Base-by-base conservation (phyloP, 116 monocot genomes). In the Posidonia oceanica region DNA sequence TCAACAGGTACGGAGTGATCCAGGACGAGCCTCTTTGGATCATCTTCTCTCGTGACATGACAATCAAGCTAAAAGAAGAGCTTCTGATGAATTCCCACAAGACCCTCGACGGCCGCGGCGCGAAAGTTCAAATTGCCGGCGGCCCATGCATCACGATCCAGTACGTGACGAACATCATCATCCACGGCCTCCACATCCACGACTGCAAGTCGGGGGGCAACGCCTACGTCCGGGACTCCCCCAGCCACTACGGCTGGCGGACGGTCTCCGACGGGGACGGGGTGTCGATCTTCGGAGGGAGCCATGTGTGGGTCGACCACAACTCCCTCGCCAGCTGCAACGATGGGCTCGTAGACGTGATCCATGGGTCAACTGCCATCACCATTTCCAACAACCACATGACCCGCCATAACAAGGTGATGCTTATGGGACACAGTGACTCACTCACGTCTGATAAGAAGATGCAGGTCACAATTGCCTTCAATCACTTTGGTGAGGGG, bases 401-500 rank as follows among this genome's bases (percentile, higher is more conserved):
- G 68, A 72, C 72, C 14, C 76, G 77, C 57, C 87, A 87, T 53
- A 76, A 87, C 71, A 84, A 87, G 79, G 87, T 87, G 61, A 87
- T 87, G 84, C 71, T 87, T 39, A 29, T 87, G 38, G 87, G 87
- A 0, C 87, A 87, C 69, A 82, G 79, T 58, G 81, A 87, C 51
- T 38, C 61, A 6, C 52, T 81, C 63, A 29, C 57, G 60, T 41
- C 71, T 2, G 87, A 87, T 54, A 75, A 77, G 84, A 81, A 61
- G 36, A 84, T 87, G 87, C 84, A 87, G 77, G 79, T 84, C 64
- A 87, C 87, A 68, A 77, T 93, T 21, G 93, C 93, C 21, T 93
- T 89, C 71, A 93, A 93, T 75, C 89, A 89, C 71, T 93, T 93
- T 29, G 93, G 93, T 10, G 93, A 84, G 71, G 89, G 85, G 2